These are phyloP conservation scores for Xylaria curta DNA, from an alignment of 495 filamentous ascomycete genomes.

Conservation along the genomic window DNA sequence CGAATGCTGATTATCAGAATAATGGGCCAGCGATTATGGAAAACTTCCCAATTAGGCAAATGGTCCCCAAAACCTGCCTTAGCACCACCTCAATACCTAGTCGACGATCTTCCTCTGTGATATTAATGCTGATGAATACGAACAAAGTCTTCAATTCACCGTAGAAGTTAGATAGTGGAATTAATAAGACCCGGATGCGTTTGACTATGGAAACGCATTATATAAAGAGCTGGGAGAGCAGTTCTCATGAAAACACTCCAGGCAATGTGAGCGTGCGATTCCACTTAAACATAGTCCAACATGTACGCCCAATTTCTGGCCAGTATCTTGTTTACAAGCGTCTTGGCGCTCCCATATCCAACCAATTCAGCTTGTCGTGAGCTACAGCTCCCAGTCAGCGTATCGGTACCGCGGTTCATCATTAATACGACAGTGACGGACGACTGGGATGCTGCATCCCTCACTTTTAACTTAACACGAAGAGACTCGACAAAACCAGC, in stretches of 20 bases:
- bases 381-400: conserved; percentile 33
- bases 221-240: not conserved
- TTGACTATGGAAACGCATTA: not conserved
- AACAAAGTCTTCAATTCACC: not conserved
- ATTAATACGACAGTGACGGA: conserved; percentile 31
- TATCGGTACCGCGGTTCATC: conserved; percentile 37
- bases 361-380: conserved; percentile 19
- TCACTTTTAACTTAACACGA: conserved; percentile 37
- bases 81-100: not conserved
- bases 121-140: not conserved
- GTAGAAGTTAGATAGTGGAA: not conserved
- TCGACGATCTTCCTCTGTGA: not conserved
- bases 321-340: not conserved
- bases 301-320: conserved; percentile 5
- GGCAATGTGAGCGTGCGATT: not conserved
- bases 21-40: not conserved
- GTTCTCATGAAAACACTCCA: not conserved
- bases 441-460: conserved; percentile 37
- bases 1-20: not conserved
- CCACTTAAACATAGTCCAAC: not conserved
- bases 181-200: not conserved
- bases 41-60: not conserved
- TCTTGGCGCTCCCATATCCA: not conserved
- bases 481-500: conserved; percentile 27
- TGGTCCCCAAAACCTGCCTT: not conserved